These are phyloP conservation scores for Xylaria sp. DNA, from an alignment of 2,329 filamentous ascomycete genomes.

Conservation along the genomic window DNA sequence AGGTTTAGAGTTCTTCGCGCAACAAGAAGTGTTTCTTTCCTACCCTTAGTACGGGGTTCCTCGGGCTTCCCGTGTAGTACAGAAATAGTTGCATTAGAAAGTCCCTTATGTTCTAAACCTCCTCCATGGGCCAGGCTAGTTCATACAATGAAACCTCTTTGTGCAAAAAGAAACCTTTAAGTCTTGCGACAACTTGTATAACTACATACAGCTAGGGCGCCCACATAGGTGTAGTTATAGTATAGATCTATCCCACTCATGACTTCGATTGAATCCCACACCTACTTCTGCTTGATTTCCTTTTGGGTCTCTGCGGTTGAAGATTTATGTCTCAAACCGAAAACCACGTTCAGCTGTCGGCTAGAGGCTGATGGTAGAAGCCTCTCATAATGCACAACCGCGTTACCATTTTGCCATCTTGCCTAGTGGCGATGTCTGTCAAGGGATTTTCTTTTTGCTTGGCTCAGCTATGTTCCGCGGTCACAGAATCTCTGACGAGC, in stretches of 20 bases:
- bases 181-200: background rate
- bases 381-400: background rate
- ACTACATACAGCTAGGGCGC: background rate
- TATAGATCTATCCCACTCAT: background rate
- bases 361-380: background rate
- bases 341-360: background rate
- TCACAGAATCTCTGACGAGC: background rate
- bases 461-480: background rate
- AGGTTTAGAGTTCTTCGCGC: too few species aligned
- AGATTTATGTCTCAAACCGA: slow-evolving; percentile 2
- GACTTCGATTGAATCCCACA: background rate
- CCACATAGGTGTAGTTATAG: background rate
- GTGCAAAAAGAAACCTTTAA: background rate
- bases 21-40: too few species aligned
- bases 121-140: background rate
- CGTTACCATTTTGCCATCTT: background rate
- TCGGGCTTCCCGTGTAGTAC: background rate
- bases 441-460: background rate
- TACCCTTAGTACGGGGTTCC: too few species aligned
- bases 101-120: background rate
- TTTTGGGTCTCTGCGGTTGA: background rate
- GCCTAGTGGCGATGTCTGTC: background rate
- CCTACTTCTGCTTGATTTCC: background rate
- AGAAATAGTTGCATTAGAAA: background rate
- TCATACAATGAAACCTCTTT: background rate